Percentiles rank a stretch among this genome's conserved stretches.
phyloP scores from a whole-genome alignment of 768 basidiomycete species.

The Phaeotremella skinneri region DNA sequence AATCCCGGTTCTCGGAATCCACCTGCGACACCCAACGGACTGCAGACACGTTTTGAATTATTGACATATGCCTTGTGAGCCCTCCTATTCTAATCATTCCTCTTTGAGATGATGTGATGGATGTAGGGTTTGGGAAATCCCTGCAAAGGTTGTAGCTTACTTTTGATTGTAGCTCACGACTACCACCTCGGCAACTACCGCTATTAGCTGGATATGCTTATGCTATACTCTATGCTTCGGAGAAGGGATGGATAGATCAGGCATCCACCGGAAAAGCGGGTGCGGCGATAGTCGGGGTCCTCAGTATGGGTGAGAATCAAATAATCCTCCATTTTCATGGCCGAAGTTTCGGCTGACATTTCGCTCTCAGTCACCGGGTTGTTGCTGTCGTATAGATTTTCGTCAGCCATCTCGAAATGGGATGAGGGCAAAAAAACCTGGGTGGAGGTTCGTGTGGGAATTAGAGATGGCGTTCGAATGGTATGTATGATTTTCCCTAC shows the following conservation, averaged over 20 bases:
- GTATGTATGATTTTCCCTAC: constrained; percentile 22
- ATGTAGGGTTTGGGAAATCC: too few species aligned
- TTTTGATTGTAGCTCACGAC: constrained; percentile 26
- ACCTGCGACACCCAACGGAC: neutral
- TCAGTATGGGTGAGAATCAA: constrained; percentile 45
- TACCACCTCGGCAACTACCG: constrained; percentile 43
- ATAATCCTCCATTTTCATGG: too few species aligned
- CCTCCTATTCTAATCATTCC: neutral
- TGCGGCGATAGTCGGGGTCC: constrained; percentile 35
- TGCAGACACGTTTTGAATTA: constrained; percentile 28
- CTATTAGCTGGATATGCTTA: constrained; percentile 36
- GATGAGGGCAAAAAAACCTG: constrained; percentile 49
- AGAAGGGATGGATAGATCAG: constrained; percentile 28
- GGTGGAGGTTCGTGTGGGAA: constrained; percentile 36
- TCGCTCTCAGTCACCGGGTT: constrained; percentile 42
- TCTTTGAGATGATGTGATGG: neutral
- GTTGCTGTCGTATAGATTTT: constrained; percentile 46
- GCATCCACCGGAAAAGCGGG: constrained; percentile 32
- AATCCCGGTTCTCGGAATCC: constrained; percentile 6
- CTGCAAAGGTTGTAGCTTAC: neutral
- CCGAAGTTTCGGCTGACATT: too few species aligned
- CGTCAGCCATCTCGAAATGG: constrained; percentile 45
- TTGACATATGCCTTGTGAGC: constrained; percentile 45
- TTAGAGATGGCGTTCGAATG: constrained; percentile 45
- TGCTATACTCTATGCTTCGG: constrained; percentile 22